phyloP scores from a whole-genome alignment of 495 filamentous ascomycete species.

The Aspergillus funiculosus region DNA sequence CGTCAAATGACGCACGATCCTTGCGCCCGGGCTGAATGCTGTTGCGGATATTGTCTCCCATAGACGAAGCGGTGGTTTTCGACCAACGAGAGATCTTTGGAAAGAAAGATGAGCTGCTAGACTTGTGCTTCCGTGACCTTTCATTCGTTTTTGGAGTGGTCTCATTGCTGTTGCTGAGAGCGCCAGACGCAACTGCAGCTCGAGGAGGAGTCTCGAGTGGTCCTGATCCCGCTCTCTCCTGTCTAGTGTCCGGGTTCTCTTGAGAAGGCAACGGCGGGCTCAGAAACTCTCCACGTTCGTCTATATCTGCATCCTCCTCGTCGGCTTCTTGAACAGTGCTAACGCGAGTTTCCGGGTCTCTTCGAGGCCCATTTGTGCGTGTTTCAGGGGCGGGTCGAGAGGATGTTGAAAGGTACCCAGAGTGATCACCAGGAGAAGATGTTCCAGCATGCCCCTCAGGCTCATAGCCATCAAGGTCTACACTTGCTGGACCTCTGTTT shows the following conservation, averaged over 20 bases:
- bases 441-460: constrained; percentile 77
- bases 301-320: constrained; percentile 60
- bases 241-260: constrained; percentile 24
- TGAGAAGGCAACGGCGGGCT: constrained; percentile 35
- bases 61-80: constrained; percentile 85
- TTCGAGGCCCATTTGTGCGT: constrained; percentile 40
- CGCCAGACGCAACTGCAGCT: constrained; percentile 46
- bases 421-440: constrained; percentile 67
- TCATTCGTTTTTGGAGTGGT: constrained; percentile 69
- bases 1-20: constrained; percentile 49
- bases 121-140: constrained; percentile 85
- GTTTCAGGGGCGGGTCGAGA: constrained; percentile 46
- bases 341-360: constrained; percentile 68
- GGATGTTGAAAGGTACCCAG: constrained; percentile 67
- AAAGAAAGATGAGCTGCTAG: constrained; percentile 80
- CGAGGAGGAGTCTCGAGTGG: constrained; percentile 72
- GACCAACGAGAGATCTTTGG: constrained; percentile 97
- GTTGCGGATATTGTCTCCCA: constrained; percentile 49
- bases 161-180: constrained; percentile 64
- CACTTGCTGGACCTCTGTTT: constrained; percentile 30
- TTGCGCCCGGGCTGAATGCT: constrained; percentile 45
- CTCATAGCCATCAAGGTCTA: constrained; percentile 61
- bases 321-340: constrained; percentile 83
- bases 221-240: constrained; percentile 54
- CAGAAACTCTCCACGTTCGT: constrained; percentile 50